Evolutionary conservation across 2,329 filamentous ascomycete species (phyloP).

Genomic region (Talaromyces sp.): DNA sequence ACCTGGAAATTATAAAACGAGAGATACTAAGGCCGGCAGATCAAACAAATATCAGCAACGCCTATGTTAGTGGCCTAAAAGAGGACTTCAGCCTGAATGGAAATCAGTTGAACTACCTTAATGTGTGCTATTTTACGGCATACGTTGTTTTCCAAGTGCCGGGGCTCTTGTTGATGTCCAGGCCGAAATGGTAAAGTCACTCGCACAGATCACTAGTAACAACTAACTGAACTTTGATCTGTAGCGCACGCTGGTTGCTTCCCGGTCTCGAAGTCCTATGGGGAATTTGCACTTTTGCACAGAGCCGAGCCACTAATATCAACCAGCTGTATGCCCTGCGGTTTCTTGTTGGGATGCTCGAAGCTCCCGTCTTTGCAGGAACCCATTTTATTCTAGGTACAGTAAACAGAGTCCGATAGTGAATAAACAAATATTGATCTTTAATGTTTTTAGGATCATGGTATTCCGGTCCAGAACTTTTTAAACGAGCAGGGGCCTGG

Average conservation of each 20-base stretch:
- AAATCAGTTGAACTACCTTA: conserved; percentile 28
- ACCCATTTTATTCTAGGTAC: conserved; percentile 27
- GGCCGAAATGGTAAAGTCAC: conserved; percentile 19
- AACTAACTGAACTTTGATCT: not conserved
- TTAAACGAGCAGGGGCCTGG: conserved; percentile 53
- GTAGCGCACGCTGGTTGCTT: conserved; percentile 9
- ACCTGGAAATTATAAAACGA: conserved; percentile 15
- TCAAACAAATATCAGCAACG: conserved; percentile 30
- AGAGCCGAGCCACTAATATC: conserved; percentile 26
- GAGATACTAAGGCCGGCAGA: conserved; percentile 9
- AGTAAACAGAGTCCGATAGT: not conserved
- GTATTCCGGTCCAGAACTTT: conserved; percentile 43
- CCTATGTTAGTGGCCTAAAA: conserved; percentile 28
- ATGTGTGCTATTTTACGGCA: conserved; percentile 21
- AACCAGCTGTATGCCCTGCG: conserved; percentile 30
- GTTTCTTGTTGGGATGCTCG: conserved; percentile 29
- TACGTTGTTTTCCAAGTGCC: conserved; percentile 29
- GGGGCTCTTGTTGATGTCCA: conserved; percentile 24
- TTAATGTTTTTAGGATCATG: conserved; percentile 25
- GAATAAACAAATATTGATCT: not conserved
- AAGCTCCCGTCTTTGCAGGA: conserved; percentile 29
- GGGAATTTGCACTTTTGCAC: conserved; percentile 31
- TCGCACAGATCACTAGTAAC: not conserved
- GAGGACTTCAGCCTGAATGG: conserved; percentile 27
- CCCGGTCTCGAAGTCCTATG: conserved; percentile 28